Percentiles rank a stretch among this genome's conserved stretches.
phyloP scores from a whole-genome alignment of 345 rosid species.

The Arabidopsis suecica region DNA sequence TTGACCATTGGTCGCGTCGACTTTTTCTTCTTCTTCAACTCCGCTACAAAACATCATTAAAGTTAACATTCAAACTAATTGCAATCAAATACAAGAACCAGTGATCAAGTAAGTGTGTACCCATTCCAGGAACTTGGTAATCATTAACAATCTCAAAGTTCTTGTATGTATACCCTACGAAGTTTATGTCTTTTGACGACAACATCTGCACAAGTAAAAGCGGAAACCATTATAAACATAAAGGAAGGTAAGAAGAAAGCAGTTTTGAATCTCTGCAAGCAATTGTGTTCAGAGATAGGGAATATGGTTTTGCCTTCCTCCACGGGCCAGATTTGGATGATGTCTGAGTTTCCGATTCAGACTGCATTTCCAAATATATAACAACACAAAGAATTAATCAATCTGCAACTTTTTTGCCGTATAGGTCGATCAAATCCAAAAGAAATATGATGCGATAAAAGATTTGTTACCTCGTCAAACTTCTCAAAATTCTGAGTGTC shows the following conservation, averaged over 20 bases:
- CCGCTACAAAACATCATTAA: conserved; percentile 52
- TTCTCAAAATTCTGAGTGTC: conserved; percentile 98
- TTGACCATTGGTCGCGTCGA: conserved; percentile 73
- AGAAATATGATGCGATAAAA: background rate
- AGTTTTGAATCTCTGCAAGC: conserved; percentile 9
- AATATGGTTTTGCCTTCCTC: conserved; percentile 69
- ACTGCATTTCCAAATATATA: conserved; percentile 46
- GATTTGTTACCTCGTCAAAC: conserved; percentile 77
- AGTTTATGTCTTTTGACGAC: conserved; percentile 80
- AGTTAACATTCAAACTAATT: conserved; percentile 5
- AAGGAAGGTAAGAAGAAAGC: background rate
- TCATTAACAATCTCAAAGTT: conserved; percentile 89
- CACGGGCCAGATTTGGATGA: conserved; percentile 76
- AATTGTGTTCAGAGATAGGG: background rate
- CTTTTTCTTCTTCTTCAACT: conserved; percentile 83
- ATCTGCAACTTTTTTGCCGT: background rate
- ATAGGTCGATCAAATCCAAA: background rate
- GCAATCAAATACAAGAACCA: conserved; percentile 16
- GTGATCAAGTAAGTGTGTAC: conserved; percentile 46
- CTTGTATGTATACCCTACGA: conserved; percentile 90
- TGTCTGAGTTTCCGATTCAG: conserved; percentile 51
- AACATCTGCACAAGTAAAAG: conserved; percentile 62
- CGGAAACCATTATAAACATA: background rate
- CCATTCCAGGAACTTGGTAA: conserved; percentile 92
- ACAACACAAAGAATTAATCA: conserved; percentile 23